Base-by-base conservation (phyloP, 2,329 filamentous ascomycete genomes). In the Pseudogymnoascus sp. region DNA sequence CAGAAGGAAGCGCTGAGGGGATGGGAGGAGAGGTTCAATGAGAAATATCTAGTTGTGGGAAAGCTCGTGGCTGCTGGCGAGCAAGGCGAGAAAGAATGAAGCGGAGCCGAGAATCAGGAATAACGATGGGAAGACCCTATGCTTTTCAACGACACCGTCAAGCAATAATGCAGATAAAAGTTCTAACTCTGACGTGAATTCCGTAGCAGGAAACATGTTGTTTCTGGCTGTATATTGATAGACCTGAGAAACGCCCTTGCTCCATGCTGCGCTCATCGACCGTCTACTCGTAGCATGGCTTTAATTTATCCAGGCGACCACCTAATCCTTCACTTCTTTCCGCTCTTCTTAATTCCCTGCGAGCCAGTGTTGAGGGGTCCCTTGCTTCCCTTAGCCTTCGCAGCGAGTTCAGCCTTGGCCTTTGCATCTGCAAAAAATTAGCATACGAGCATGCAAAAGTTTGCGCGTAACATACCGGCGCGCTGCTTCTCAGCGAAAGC, bases 271-370 rank as follows among this genome's bases (percentile, higher is more conserved):
- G 29, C 47, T 54, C 26, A 41, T 41, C 57, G 33, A 59, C 37
- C 5, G 59, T 57, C 35, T 41, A 29, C 36, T 57, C 59, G 40
- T 60, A 33, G 59, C 59, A 47, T 60, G 17, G 3, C 13, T 26
- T 50, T 31, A 60, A 59, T 17, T 54, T 35, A 26, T 60, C 59
- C 39, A 47, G 13, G 8, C 2, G 3, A 35, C 17, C 31, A 15
- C 39, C 31, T 59, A 35, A n/a, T 61, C 10, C 10, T 44, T 17
- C 9, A 96, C 87, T 97, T 96, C 89, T 97, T 96, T 76, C 92
- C 92, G 65, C 89, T 94, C 85, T 96, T 97, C 87, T 97, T 97
- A 81, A 97, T 96, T 65, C 91, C 92, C 78, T 95, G 90, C 58
- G 81, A 76, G 35, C 91, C 92, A 33, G 85, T 88, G 78, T 92